These are phyloP conservation scores for Phoma sp. DNA, from an alignment of 2,329 filamentous ascomycete genomes.

Conservation along the genomic window DNA sequence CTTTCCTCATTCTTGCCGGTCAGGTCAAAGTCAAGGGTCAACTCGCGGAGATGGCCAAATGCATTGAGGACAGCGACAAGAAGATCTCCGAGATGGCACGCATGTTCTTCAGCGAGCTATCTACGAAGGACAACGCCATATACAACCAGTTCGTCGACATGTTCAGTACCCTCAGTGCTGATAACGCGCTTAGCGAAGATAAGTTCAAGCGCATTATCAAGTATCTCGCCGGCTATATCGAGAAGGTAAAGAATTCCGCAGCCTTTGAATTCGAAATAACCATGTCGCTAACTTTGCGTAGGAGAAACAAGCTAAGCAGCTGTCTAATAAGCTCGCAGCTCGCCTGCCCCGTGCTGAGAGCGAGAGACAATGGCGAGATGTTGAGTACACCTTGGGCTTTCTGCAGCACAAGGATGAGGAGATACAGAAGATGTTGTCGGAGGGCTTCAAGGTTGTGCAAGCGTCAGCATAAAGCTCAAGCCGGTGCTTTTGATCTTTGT, in stretches of 20 bases:
- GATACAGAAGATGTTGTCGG: constrained; percentile 75
- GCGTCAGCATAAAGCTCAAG: constrained; percentile 40
- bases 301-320: constrained; percentile 97
- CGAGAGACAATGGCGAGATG: constrained; percentile 96
- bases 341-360: constrained; percentile 84
- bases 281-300: constrained; percentile 48
- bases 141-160: constrained; percentile 99
- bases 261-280: not conserved
- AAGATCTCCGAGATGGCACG: constrained; percentile 89
- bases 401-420: constrained; percentile 94
- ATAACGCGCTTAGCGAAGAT: constrained; percentile 80
- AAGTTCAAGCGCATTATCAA: constrained; percentile 85
- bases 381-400: constrained; percentile 87
- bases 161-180: constrained; percentile 90
- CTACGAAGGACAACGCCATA: constrained; percentile 97
- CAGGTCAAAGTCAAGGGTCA: constrained; percentile 99
- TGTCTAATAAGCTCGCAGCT: constrained; percentile 90
- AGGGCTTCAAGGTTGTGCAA: constrained; percentile 69
- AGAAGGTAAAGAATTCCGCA: constrained; percentile 71
- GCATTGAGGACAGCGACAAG: constrained; percentile 93
- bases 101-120: constrained; percentile 98
- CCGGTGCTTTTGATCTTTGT: not conserved
- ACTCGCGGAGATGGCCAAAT: constrained; percentile 98
- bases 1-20: constrained; percentile 93
- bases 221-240: constrained; percentile 93